Evolutionary conservation across 495 filamentous ascomycete genomes (phyloP).

Genomic region (Aspergillus biplanus): DNA sequence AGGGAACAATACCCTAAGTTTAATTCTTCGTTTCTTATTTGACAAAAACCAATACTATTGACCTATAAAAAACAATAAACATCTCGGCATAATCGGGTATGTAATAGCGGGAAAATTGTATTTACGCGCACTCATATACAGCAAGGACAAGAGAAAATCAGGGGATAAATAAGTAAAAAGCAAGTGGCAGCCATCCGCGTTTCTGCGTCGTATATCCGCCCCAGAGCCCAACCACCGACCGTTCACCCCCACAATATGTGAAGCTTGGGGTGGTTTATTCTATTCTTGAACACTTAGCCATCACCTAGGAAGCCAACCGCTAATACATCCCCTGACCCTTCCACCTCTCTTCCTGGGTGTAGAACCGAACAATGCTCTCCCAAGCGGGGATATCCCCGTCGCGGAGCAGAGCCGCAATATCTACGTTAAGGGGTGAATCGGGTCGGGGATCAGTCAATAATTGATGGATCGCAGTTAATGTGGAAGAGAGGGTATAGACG

Average conservation of each 20-base stretch:
- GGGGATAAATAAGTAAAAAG: background rate
- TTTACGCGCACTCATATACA: slow-evolving; percentile 10
- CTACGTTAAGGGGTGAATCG: slow-evolving; percentile 87
- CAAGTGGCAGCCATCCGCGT: background rate
- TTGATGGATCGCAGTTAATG: slow-evolving; percentile 76
- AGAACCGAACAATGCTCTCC: slow-evolving; percentile 81
- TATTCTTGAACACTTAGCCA: too few species aligned
- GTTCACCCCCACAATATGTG: too few species aligned
- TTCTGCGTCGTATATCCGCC: background rate
- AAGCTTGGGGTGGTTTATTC: too few species aligned
- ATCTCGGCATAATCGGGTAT: slow-evolving; percentile 2
- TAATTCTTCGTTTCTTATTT: slow-evolving; percentile 1
- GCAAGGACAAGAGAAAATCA: background rate
- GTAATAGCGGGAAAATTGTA: background rate
- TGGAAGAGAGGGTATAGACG: slow-evolving; percentile 76
- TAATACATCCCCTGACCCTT: slow-evolving; percentile 14
- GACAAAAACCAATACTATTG: background rate
- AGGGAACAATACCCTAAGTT: background rate
- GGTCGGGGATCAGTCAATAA: slow-evolving; percentile 75
- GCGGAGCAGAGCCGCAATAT: slow-evolving; percentile 78
- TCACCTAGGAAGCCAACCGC: background rate
- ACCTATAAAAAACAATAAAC: background rate
- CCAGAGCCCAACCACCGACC: slow-evolving; percentile 1
- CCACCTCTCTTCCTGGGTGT: slow-evolving; percentile 60
- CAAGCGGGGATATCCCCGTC: slow-evolving; percentile 76